These are phyloP conservation scores for Malassezia dermatis DNA, from an alignment of 1,284 basidiomycete genomes.

Conservation along the genomic window DNA sequence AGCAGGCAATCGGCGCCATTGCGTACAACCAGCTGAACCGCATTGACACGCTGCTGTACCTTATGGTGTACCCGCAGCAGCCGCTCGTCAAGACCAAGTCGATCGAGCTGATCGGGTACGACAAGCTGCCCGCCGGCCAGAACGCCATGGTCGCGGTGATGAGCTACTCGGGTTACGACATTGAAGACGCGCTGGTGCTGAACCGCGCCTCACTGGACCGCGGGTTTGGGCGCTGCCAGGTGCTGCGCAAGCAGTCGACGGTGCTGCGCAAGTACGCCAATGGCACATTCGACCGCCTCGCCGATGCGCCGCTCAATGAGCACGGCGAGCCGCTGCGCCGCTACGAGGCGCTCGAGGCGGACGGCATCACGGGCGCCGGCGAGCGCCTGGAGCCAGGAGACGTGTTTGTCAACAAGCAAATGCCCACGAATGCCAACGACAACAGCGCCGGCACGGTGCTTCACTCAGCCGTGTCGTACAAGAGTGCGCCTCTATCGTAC, in stretches of 20 bases:
- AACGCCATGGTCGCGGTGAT: slow-evolving; percentile 98
- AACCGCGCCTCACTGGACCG: slow-evolving; percentile 77
- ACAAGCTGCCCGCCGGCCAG: slow-evolving; percentile 90
- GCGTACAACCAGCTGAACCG: slow-evolving; percentile 95
- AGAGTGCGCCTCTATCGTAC: slow-evolving; percentile 36
- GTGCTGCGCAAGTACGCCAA: slow-evolving; percentile 93
- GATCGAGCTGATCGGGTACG: slow-evolving; percentile 87
- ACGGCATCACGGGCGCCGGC: slow-evolving; percentile 88
- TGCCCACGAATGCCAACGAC: slow-evolving; percentile 74
- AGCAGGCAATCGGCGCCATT: slow-evolving; percentile 99
- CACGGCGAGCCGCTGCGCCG: slow-evolving; percentile 63
- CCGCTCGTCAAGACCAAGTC: slow-evolving; percentile 96
- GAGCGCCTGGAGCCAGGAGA: slow-evolving; percentile 86
- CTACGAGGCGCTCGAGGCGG: slow-evolving; percentile 78
- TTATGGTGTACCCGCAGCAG: slow-evolving; percentile 97
- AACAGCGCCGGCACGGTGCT: slow-evolving; percentile 45
- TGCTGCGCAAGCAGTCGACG: slow-evolving; percentile 86
- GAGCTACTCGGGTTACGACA: slow-evolving; percentile 99
- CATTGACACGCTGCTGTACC: slow-evolving; percentile 95
- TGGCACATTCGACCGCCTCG: slow-evolving; percentile 90
- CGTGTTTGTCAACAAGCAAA: slow-evolving; percentile 93
- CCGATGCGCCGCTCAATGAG: slow-evolving; percentile 77
- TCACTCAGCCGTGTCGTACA: slow-evolving; percentile 53
- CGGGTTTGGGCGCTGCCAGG: slow-evolving; percentile 94
- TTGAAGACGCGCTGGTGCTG: slow-evolving; percentile 93